Evolutionary conservation across 345 rosid species (phyloP).

Genomic region (Pseudoturritis turrita): DNA sequence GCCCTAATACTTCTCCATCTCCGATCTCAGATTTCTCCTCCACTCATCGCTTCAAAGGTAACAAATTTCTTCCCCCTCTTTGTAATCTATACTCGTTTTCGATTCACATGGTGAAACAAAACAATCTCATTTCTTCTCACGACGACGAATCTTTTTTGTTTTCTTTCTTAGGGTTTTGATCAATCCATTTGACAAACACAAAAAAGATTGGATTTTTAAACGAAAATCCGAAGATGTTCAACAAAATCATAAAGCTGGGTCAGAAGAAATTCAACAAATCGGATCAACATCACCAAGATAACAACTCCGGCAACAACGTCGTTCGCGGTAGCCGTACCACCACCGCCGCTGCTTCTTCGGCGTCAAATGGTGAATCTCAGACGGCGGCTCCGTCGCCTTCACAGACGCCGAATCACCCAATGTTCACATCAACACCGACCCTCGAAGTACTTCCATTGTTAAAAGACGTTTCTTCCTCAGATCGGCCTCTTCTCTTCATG

Average conservation of each 20-base stretch:
- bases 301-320: constrained; percentile 24
- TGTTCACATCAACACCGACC: constrained; percentile 26
- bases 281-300: constrained; percentile 29
- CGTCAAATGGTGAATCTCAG: constrained; percentile 25
- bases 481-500: constrained; percentile 37
- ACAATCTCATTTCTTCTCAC: constrained; percentile 7
- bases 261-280: constrained; percentile 42
- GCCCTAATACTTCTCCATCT: constrained; percentile 20
- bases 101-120: neutral
- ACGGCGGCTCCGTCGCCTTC: constrained; percentile 20
- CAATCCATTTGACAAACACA: neutral
- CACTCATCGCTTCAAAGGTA: constrained; percentile 13
- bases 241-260: constrained; percentile 34
- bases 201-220: constrained; percentile 10
- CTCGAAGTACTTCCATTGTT: constrained; percentile 34
- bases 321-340: constrained; percentile 23
- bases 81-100: neutral
- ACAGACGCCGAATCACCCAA: constrained; percentile 18
- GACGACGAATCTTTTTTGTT: neutral
- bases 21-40: constrained; percentile 1
- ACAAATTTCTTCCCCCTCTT: neutral
- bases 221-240: constrained; percentile 27
- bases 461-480: constrained; percentile 39
- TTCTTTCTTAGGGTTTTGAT: constrained; percentile 10
- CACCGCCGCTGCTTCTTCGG: neutral